Evolutionary conservation across 495 filamentous ascomycete species (phyloP).

Genomic region (Lasiosphaeria ovina): DNA sequence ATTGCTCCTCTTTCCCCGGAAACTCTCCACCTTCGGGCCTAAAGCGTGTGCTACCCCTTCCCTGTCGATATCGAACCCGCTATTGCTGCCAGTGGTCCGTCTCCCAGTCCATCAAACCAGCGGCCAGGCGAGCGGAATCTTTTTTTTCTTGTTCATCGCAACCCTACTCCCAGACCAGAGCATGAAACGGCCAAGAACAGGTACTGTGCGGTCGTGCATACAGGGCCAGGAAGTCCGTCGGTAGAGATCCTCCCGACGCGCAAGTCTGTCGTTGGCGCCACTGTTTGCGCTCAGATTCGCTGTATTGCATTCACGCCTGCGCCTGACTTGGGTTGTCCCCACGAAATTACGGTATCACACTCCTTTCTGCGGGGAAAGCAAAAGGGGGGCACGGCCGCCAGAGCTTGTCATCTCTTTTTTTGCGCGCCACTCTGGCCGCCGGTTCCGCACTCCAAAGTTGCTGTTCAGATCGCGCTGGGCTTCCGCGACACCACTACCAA

Average conservation of each 20-base stretch:
- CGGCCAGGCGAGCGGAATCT: background rate
- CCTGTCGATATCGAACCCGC: constrained; percentile 19
- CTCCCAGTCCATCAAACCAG: background rate
- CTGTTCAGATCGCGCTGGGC: background rate
- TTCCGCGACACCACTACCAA: background rate
- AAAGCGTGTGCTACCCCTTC: constrained; percentile 8
- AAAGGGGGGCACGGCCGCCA: background rate
- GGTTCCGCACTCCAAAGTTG: background rate
- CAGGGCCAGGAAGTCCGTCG: too few species aligned
- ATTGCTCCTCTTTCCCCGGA: constrained; percentile 25
- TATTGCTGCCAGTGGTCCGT: background rate
- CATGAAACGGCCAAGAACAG: background rate
- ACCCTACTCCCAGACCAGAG: background rate
- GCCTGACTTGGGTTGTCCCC: background rate
- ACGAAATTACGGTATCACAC: background rate
- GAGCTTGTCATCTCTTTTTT: background rate
- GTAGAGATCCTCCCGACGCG: too few species aligned
- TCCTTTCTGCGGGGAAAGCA: background rate
- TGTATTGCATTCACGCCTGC: too few species aligned
- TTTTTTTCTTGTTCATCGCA: background rate
- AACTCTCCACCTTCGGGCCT: constrained; percentile 21
- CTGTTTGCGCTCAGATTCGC: too few species aligned
- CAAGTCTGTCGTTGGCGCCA: too few species aligned
- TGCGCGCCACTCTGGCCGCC: background rate
- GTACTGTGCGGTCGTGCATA: too few species aligned